phyloP scores from a whole-genome alignment of 176 grass and related monocot species.

The Aegilops speltoides region DNA sequence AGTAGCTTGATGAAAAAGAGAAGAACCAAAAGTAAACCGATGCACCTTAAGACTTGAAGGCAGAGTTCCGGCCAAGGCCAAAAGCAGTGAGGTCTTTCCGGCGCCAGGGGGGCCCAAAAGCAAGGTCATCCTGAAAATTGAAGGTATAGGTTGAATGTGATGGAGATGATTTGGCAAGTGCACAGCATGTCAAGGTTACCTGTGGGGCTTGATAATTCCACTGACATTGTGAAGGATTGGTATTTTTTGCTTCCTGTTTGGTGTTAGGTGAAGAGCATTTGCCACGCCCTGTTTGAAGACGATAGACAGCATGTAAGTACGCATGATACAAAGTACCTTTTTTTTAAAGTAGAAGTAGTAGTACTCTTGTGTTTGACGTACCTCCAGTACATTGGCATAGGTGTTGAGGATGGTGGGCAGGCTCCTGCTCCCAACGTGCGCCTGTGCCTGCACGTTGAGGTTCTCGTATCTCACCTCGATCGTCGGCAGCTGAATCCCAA shows the following conservation, averaged over 20 bases:
- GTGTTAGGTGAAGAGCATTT: conserved; percentile 27
- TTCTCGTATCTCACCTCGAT: conserved; percentile 72
- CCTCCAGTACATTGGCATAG: conserved; percentile 52
- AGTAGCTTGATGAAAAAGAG: neutral
- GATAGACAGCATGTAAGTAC: neutral
- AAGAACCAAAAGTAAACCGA: too few relatives aligned
- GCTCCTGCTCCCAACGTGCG: conserved; percentile 64
- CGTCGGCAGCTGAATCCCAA: conserved; percentile 59
- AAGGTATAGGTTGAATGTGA: neutral
- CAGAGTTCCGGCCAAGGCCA: conserved; percentile 69
- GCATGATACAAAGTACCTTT: neutral
- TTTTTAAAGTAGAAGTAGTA: too few relatives aligned
- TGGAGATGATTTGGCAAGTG: neutral
- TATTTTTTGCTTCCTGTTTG: conserved; percentile 44
- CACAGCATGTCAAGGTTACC: conserved; percentile 28
- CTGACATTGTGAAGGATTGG: conserved; percentile 61
- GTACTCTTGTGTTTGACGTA: neutral
- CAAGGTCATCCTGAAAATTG: conserved; percentile 64
- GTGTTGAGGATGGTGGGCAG: conserved; percentile 59
- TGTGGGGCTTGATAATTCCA: conserved; percentile 71
- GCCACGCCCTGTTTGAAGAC: conserved; percentile 26
- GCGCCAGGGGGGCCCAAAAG: conserved; percentile 73
- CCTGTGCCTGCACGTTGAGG: conserved; percentile 54
- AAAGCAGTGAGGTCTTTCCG: conserved; percentile 67
- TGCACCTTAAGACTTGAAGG: conserved; percentile 45